Percentiles rank a stretch among this genome's conserved stretches.
Conservation (phyloP, 805 yeast species). For the Candida ficus region DNA sequence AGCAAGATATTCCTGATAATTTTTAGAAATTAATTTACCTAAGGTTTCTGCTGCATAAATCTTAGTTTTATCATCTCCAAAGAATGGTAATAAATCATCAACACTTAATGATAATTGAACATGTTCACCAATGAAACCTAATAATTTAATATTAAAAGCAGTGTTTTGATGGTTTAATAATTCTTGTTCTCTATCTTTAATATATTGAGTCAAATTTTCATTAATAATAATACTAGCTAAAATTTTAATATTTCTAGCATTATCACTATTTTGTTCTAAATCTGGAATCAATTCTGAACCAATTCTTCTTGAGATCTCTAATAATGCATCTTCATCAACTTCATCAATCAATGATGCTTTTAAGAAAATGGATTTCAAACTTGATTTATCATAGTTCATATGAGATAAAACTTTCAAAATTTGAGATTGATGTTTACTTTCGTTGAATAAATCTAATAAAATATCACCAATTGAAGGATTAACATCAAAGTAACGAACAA, state of each 20-base stretch:
- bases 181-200: conserved; percentile 18
- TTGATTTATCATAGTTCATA: conserved; percentile 14
- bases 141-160: conserved; percentile 35
- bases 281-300: conserved; percentile 24
- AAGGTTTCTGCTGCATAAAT: conserved; percentile 47
- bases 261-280: conserved; percentile 16
- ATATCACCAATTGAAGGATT: conserved; percentile 19
- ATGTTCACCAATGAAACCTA: conserved; percentile 45
- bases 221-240: conserved; percentile 21
- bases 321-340: conserved; percentile 23
- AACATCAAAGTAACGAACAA: conserved; percentile 16
- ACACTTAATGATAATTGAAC: conserved; percentile 30
- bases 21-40: conserved; percentile 42
- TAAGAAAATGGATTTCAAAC: conserved; percentile 16
- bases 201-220: conserved; percentile 21
- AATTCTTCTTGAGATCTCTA: conserved; percentile 21
- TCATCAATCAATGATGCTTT: conserved; percentile 21
- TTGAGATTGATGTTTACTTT: conserved; percentile 17
- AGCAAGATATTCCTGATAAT: conserved; percentile 35
- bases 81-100: conserved; percentile 31
- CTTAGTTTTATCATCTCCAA: conserved; percentile 34
- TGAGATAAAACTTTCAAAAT: conserved; percentile 21
- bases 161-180: conserved; percentile 15
- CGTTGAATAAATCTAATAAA: conserved; percentile 14
- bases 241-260: conserved; percentile 20